Evolutionary conservation across 2,329 filamentous ascomycete species (phyloP), one percentile per base, ranked within the genome.

Genomic region (Madurella mycetomatis): DNA sequence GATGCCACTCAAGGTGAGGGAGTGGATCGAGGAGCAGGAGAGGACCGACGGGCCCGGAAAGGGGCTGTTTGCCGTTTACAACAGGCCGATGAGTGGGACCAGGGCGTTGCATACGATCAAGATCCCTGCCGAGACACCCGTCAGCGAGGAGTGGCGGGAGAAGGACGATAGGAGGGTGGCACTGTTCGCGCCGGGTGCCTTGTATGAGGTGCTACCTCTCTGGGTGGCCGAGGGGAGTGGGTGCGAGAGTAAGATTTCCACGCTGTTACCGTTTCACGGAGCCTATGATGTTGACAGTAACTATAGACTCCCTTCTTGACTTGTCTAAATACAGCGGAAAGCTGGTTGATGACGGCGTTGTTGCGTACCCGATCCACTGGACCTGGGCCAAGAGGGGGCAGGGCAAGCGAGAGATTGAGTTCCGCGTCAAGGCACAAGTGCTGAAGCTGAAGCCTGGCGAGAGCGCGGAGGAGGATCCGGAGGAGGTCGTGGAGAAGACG

Each of bases 101-200:
- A 70, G 70, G 57, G 69, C 76, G 42, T 66, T 71, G 42, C 67
- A 71, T 13, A 74, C 66, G 1, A 69, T 71, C 16, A 57, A 64
- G 49, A 62, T 71, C 17, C 57, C 66, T 42, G 41, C 50, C 15
- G 43, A 62, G 43, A 60, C 50, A 59, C 64, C 56, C 51, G 66
- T 55, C 58, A 66, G 46, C 50, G 69, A 56, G 54, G 67, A 60
- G 52, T 53, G 53, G 41, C 61, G 66, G n/a, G 57, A 51, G 11
- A 49, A 59, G 19, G 73, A 75, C 54, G 60, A 66, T 47, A 60
- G 69, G 47, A 66, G 64, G 54, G 64, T 76, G 1, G 73, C 74
- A n/a, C 71, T 80, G 31, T 81, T 81, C 63, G 77, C 78, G 16
- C 77, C 78, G 0, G 78, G 77, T 0, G 77, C 77, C 9, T 60